Evolutionary conservation across 371 early-diverging fungal species (phyloP).

Genomic region (Choanephora cucurbitarum): DNA sequence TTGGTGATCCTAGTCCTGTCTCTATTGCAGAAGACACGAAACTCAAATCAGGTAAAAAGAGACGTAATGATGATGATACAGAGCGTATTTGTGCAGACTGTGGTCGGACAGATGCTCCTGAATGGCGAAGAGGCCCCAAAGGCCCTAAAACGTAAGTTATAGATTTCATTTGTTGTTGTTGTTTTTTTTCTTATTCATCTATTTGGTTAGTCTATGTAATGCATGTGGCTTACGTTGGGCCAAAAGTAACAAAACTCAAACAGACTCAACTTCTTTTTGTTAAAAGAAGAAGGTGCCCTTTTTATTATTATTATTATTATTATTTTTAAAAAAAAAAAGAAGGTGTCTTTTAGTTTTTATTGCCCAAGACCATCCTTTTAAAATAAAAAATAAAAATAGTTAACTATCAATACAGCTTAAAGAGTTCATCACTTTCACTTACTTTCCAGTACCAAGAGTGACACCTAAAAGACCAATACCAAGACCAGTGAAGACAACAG

Average conservation of each 20-base stretch:
- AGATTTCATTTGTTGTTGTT: too few species aligned
- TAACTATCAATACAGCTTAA: too few species aligned
- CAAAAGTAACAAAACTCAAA: conserved; percentile 20
- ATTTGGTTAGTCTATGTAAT: conserved; percentile 23
- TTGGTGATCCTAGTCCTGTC: conserved; percentile 10
- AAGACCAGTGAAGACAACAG: conserved; percentile 34
- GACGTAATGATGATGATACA: conserved; percentile 20
- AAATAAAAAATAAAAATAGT: not conserved
- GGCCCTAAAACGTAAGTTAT: conserved; percentile 66
- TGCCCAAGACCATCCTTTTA: conserved; percentile 20
- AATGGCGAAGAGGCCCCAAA: conserved; percentile 83
- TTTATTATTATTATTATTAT: conserved; percentile 6
- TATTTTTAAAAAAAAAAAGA: not conserved
- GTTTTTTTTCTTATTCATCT: not conserved
- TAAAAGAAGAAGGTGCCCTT: not conserved
- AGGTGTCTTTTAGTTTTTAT: conserved; percentile 11
- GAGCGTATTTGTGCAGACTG: conserved; percentile 56
- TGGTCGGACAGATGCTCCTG: conserved; percentile 76
- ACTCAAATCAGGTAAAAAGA: conserved; percentile 25
- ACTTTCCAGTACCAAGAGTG: conserved; percentile 32
- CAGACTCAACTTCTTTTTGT: not conserved
- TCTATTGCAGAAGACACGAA: conserved; percentile 10
- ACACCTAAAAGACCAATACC: conserved; percentile 37
- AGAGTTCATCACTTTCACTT: too few species aligned
- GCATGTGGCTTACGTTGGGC: conserved; percentile 33